phyloP scores from a whole-genome alignment of 2,329 filamentous ascomycete genomes.

The Leptodontidium sp. region DNA sequence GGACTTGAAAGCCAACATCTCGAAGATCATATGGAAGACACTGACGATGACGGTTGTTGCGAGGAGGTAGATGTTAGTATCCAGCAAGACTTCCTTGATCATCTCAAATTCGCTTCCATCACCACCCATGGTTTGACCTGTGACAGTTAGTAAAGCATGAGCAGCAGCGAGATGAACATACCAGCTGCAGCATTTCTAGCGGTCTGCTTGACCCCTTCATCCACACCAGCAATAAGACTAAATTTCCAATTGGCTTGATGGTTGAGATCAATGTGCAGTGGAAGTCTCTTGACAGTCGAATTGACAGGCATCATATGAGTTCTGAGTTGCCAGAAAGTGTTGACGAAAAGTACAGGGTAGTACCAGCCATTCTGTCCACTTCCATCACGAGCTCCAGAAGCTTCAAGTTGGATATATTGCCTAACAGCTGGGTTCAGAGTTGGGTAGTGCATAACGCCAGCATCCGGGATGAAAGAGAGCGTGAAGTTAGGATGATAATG shows the following conservation, averaged over 20 bases:
- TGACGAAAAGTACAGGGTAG: slow-evolving; percentile 87
- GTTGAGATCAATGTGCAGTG: slow-evolving; percentile 83
- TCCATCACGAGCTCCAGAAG: slow-evolving; percentile 81
- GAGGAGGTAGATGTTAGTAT: slow-evolving; percentile 92
- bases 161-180: slow-evolving; percentile 51
- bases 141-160: slow-evolving; percentile 23
- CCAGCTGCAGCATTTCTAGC: slow-evolving; percentile 78
- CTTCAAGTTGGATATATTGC: slow-evolving; percentile 81
- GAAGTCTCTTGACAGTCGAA: slow-evolving; percentile 82
- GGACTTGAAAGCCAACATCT: slow-evolving; percentile 95
- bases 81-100: slow-evolving; percentile 93
- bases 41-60: slow-evolving; percentile 84
- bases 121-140: slow-evolving; percentile 68
- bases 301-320: slow-evolving; percentile 93
- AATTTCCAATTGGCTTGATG: slow-evolving; percentile 92
- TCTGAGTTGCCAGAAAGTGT: slow-evolving; percentile 96
- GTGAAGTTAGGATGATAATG: slow-evolving; percentile 98
- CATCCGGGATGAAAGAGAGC: slow-evolving; percentile 83
- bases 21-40: slow-evolving; percentile 91
- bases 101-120: slow-evolving; percentile 96
- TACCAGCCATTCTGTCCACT: slow-evolving; percentile 94
- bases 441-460: slow-evolving; percentile 73
- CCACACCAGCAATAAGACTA: slow-evolving; percentile 81
- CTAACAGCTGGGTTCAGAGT: slow-evolving; percentile 76
- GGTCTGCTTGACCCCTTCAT: slow-evolving; percentile 86